Evolutionary conservation across 2,329 filamentous ascomycete genomes (phyloP), one percentile per base, ranked within the genome.

Genomic region (Paracoccidioides lutzii): DNA sequence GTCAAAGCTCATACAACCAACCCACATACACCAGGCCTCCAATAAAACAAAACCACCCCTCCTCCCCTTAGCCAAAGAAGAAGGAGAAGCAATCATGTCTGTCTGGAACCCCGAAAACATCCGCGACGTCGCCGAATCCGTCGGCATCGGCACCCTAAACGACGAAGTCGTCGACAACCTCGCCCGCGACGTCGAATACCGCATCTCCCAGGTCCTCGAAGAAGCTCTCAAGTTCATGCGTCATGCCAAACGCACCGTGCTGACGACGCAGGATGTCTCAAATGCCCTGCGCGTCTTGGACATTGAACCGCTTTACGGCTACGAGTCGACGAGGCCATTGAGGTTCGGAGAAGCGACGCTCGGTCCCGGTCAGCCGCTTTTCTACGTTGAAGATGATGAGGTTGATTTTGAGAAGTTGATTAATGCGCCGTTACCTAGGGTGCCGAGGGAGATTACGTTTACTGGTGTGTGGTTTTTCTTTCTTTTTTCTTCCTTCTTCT

Each of bases 401-500:
- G 85, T 97, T 55, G 93, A 98, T 71, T 97, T 98, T 67, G 93
- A 98, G 75, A 97, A 97, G 76, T 77, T 98, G 62, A 96, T 98
- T 69, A 98, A 98, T 73, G 90, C 90, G 61, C 88, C 93, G 4
- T 73, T 98, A 62, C 93, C 93, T 32, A 96, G 94, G 71, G 90
- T 98, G 35, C 93, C 93, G 38, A 80, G 91, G 52, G 93, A 98
- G 70, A 86, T 93, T 64, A 88, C 84, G 59, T 91, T 96, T 67
- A 97, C 91, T 43, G 87, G 89, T 91, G 75, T 56, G 78, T 62
- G 15, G 53, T 8, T 32, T 51, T 35, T 10, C 30, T 33, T 12
- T 35, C n/a, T 46, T 10, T 53, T n/a, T 44, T 28, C 43, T 10
- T 14, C 15, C 4, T 6, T 32, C 7, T 9, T 54, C 10, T 40